Evolutionary conservation across 345 rosid genomes (phyloP), one percentile per base, ranked within the genome.

Genomic region (Turnera subulata): DNA sequence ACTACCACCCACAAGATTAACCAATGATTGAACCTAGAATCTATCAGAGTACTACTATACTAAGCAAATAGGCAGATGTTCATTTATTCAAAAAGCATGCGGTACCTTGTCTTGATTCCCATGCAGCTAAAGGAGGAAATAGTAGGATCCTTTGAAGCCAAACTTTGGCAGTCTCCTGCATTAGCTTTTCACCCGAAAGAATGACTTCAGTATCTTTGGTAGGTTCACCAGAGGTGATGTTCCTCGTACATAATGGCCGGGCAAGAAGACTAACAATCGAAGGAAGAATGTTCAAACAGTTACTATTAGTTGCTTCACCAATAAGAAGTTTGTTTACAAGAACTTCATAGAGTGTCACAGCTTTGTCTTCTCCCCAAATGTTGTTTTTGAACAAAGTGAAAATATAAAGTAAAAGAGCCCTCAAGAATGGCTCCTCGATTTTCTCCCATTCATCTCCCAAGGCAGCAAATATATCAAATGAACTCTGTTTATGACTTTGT

Each of bases 201-300:
- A 49, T 70, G 23, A 64, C 66, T 59, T 63, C 59, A 40, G 21
- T 15, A 60, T 68, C 76, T 26, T 43, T 46, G 49, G 44, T 61
- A 53, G 58, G 50, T 58, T 65, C 82, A 60, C 46, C 68, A 47
- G 82, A 63, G 55, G 51, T 43, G 11, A 23, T 38, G 48, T 59
- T 58, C 62, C 72, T 75, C 66, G 43, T 57, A 58, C 75, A 83
- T 62, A 84, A 40, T 37, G 78, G 72, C 57, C 50, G 82, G 38
- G 84, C 54, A 59, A 92, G 74, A 64, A 79, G 59, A 68, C 68
- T 66, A 50, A 80, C 61, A 59, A 84, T 73, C 42, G 58, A 64
- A 64, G 98, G 98, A 79, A 81, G 78, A 65, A 83, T 83, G 69
- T 67, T 79, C 75, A 92, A 73, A 73, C 95, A 89, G 60, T 75